Percentiles rank a stretch among this genome's conserved stretches.
These are phyloP conservation scores for Oxyria digyna DNA, from an alignment of 148 eudicot species.

Conservation along the genomic window DNA sequence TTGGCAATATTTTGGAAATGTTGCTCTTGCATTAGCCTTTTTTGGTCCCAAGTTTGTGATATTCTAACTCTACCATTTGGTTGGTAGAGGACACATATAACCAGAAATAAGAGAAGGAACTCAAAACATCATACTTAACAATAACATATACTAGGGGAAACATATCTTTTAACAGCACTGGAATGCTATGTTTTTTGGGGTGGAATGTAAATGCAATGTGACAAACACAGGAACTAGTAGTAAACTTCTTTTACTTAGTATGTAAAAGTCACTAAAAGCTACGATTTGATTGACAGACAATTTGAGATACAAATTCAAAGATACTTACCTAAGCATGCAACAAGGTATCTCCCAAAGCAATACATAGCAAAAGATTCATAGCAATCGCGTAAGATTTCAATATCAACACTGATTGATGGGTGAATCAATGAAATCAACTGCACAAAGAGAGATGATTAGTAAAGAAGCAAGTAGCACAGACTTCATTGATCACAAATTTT, in stretches of 20 bases:
- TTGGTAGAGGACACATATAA: too few relatives aligned
- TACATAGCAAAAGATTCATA: constrained; percentile 99
- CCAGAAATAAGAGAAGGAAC: background rate
- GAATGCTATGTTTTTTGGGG: too few relatives aligned
- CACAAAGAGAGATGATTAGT: constrained; percentile 9
- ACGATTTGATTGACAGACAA: background rate
- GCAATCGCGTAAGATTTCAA: constrained; percentile 88
- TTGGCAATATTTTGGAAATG: too few relatives aligned
- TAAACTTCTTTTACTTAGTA: background rate
- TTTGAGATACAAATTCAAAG: background rate
- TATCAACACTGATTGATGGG: constrained; percentile 86
- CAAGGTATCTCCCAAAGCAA: constrained; percentile 95
- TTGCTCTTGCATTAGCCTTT: too few relatives aligned
- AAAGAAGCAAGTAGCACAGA: background rate
- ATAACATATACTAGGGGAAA: background rate
- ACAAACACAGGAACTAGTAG: background rate
- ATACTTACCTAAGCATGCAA: constrained; percentile 90
- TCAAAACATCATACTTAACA: background rate
- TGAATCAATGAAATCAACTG: constrained; percentile 83
- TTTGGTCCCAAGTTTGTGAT: too few relatives aligned
- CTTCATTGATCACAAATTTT: background rate
- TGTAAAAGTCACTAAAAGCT: background rate
- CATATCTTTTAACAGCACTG: background rate
- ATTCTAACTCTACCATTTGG: too few relatives aligned
- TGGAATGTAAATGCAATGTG: background rate